Evolutionary conservation across 768 basidiomycete species (phyloP).

Genomic region (Naematelia encephala): DNA sequence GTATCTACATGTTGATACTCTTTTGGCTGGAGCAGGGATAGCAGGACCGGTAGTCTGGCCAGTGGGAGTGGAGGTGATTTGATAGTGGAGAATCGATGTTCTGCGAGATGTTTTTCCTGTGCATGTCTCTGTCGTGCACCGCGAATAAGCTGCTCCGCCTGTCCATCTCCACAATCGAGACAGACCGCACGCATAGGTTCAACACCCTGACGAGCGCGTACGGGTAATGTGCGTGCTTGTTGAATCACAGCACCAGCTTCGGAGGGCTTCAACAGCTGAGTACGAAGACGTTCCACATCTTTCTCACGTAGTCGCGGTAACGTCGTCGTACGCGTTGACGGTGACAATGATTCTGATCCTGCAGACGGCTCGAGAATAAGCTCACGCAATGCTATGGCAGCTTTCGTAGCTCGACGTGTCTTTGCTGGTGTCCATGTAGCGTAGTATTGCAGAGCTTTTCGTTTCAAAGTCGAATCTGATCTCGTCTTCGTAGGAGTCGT

Average conservation of each 20-base stretch:
- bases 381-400: constrained; percentile 19
- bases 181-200: constrained; percentile 24
- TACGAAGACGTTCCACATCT: constrained; percentile 24
- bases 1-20: not conserved
- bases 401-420: constrained; percentile 18
- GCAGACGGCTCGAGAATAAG: constrained; percentile 22
- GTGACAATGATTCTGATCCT: not conserved
- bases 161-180: constrained; percentile 17
- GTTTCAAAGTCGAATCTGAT: not conserved
- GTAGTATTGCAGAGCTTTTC: not conserved
- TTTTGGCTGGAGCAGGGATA: constrained; percentile 9
- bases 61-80: constrained; percentile 5
- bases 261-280: constrained; percentile 21
- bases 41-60: constrained; percentile 16
- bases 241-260: constrained; percentile 20
- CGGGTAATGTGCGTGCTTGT: constrained; percentile 11
- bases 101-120: constrained; percentile 5
- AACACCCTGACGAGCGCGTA: constrained; percentile 4
- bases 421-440: not conserved
- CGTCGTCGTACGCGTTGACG: not conserved
- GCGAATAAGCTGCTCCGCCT: constrained; percentile 16
- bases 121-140: constrained; percentile 6
- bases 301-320: constrained; percentile 13
- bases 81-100: constrained; percentile 7
- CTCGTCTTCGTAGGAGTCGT: not conserved